These are phyloP conservation scores for Termitomyces eurrhizus DNA, from an alignment of 768 basidiomycete genomes.

Conservation along the genomic window DNA sequence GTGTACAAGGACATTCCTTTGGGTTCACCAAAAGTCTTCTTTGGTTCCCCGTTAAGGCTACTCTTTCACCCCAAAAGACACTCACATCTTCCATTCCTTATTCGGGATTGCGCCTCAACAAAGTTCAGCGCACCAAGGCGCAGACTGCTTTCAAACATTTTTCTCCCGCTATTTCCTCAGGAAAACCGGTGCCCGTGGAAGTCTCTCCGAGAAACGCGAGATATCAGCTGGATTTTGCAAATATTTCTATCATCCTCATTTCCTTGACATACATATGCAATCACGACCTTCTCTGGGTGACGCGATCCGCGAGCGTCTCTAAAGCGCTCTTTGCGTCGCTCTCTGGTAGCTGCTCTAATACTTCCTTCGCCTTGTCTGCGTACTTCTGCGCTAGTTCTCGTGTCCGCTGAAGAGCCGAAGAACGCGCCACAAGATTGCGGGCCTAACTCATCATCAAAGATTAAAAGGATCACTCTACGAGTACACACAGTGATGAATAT, in stretches of 20 bases:
- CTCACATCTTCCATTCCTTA: too few relatives aligned
- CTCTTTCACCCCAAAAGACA: too few relatives aligned
- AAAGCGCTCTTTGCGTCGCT: slow-evolving; percentile 80
- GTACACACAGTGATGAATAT: slow-evolving; percentile 13
- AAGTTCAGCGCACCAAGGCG: too few relatives aligned
- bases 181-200: too few relatives aligned
- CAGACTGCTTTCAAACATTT: too few relatives aligned
- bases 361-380: slow-evolving; percentile 74
- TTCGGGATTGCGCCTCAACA: too few relatives aligned
- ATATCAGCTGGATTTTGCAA: not conserved
- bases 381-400: slow-evolving; percentile 74
- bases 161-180: too few relatives aligned
- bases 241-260: not conserved
- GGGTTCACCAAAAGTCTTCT: too few relatives aligned
- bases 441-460: slow-evolving; percentile 44
- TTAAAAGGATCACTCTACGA: slow-evolving; percentile 3
- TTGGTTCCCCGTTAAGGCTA: too few relatives aligned
- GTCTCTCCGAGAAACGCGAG: not conserved
- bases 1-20: too few relatives aligned
- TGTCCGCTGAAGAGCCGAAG: slow-evolving; percentile 80
- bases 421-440: slow-evolving; percentile 65
- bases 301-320: slow-evolving; percentile 70
- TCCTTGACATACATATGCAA: not conserved
- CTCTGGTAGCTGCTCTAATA: slow-evolving; percentile 68
- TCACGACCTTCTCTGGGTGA: slow-evolving; percentile 50